Evolutionary conservation across 1,284 basidiomycete species (phyloP).

Genomic region (Malassezia sympodialis): DNA sequence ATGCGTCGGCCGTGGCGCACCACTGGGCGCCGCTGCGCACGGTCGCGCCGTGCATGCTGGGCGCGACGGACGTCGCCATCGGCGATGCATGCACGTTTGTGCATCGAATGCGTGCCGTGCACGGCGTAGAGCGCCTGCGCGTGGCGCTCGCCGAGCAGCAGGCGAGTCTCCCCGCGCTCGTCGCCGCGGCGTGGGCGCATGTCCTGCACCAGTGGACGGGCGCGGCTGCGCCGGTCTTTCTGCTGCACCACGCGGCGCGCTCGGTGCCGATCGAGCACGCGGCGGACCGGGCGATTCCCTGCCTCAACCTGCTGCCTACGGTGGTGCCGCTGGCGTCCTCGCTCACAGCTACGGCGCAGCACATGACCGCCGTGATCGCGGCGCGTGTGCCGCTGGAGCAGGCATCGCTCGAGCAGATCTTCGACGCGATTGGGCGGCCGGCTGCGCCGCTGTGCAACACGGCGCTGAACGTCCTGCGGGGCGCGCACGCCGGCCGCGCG

Average conservation of each 20-base stretch:
- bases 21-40: constrained; percentile 16
- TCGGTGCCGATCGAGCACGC: constrained; percentile 19
- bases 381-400: constrained; percentile 23
- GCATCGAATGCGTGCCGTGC: not conserved
- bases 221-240: constrained; percentile 18
- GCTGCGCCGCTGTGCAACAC: constrained; percentile 23
- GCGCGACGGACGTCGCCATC: not conserved
- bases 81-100: constrained; percentile 2
- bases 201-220: constrained; percentile 12
- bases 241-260: constrained; percentile 29
- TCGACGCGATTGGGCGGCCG: constrained; percentile 14
- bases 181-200: constrained; percentile 28
- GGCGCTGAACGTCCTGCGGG: constrained; percentile 21
- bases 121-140: not conserved
- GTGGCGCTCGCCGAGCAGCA: not conserved
- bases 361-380: constrained; percentile 5
- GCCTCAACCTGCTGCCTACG: constrained; percentile 30
- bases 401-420: constrained; percentile 19
- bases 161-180: constrained; percentile 11
- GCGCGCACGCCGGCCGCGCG: not conserved
- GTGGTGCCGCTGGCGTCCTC: constrained; percentile 2
- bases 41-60: constrained; percentile 8
- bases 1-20: constrained; percentile 11
- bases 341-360: constrained; percentile 10
- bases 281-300: constrained; percentile 24